A percentile compares a stretch with the other conserved stretches of the same genome.
Evolutionary conservation across 345 rosid species (phyloP).

Genomic region (Salix exigua): DNA sequence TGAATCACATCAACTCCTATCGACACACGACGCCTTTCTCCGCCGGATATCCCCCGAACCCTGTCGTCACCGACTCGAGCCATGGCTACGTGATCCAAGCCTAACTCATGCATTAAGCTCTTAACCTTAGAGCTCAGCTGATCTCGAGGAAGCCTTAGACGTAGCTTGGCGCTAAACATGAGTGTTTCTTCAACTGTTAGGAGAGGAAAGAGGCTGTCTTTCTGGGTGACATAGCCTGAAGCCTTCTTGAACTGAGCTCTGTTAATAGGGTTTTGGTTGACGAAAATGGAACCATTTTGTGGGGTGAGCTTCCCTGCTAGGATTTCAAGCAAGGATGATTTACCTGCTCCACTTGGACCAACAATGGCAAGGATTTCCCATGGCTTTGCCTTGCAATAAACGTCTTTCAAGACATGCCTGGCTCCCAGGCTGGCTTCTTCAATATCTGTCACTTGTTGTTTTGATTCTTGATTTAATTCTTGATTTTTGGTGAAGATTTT

Average conservation of each 20-base stretch:
- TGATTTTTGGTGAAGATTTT: constrained; percentile 17
- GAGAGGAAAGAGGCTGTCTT: constrained; percentile 80
- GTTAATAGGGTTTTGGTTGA: constrained; percentile 57
- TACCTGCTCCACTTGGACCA: constrained; percentile 98
- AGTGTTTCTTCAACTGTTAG: constrained; percentile 95
- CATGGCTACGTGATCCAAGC: constrained; percentile 61
- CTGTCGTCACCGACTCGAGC: constrained; percentile 78
- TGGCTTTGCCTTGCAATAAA: constrained; percentile 79
- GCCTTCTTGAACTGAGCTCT: constrained; percentile 63
- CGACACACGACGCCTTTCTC: constrained; percentile 91
- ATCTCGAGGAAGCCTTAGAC: constrained; percentile 55
- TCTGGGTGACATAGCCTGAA: constrained; percentile 85
- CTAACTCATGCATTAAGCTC: constrained; percentile 72
- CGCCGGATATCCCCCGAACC: constrained; percentile 90
- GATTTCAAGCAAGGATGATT: constrained; percentile 79
- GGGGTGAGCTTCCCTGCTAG: constrained; percentile 66
- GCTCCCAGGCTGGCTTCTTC: constrained; percentile 26
- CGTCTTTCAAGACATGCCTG: constrained; percentile 60
- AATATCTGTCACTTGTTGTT: constrained; percentile 14
- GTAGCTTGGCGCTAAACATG: constrained; percentile 78
- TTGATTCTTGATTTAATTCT: constrained; percentile 12
- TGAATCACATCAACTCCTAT: constrained; percentile 92
- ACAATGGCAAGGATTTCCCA: constrained; percentile 93
- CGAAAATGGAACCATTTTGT: constrained; percentile 55
- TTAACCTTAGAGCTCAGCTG: constrained; percentile 55